Evolutionary conservation across 2,329 filamentous ascomycete species (phyloP).

Genomic region (Beauveria sp.): DNA sequence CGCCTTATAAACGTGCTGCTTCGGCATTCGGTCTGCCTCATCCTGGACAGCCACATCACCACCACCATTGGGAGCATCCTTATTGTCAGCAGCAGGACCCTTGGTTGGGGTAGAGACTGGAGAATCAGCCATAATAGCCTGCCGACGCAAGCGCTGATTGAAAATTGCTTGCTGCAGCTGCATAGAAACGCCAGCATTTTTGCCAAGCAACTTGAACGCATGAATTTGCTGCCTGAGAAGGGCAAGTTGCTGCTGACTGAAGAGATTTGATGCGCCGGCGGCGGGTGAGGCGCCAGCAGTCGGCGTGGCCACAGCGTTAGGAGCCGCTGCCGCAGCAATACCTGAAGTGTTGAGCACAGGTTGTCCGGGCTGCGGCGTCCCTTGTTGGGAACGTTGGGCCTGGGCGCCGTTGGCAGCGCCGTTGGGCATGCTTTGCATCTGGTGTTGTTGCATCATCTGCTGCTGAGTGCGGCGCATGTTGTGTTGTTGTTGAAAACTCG

Average conservation of each 20-base stretch:
- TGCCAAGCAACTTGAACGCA: constrained; percentile 83
- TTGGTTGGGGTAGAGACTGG: constrained; percentile 30
- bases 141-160: constrained; percentile 60
- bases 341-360: constrained; percentile 27
- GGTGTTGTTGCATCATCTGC: constrained; percentile 32
- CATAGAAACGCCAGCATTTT: constrained; percentile 74
- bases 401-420: constrained; percentile 45
- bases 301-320: constrained; percentile 24
- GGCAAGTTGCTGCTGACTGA: constrained; percentile 70
- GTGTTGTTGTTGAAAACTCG: constrained; percentile 61
- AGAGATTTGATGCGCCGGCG: constrained; percentile 43
- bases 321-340: constrained; percentile 31
- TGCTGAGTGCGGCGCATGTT: constrained; percentile 44
- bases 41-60: constrained; percentile 27
- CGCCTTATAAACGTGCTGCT: constrained; percentile 56
- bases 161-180: constrained; percentile 79
- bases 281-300: constrained; percentile 25
- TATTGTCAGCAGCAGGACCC: constrained; percentile 18
- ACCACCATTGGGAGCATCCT: constrained; percentile 28
- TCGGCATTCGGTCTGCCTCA: constrained; percentile 25
- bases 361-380: constrained; percentile 24
- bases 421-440: constrained; percentile 49
- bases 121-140: constrained; percentile 43
- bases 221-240: constrained; percentile 79
- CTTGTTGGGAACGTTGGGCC: constrained; percentile 31